Evolutionary conservation across 352 stramenopile species (phyloP), one percentile per base, ranked within the genome.

Genomic region (Peronospora farinosa): DNA sequence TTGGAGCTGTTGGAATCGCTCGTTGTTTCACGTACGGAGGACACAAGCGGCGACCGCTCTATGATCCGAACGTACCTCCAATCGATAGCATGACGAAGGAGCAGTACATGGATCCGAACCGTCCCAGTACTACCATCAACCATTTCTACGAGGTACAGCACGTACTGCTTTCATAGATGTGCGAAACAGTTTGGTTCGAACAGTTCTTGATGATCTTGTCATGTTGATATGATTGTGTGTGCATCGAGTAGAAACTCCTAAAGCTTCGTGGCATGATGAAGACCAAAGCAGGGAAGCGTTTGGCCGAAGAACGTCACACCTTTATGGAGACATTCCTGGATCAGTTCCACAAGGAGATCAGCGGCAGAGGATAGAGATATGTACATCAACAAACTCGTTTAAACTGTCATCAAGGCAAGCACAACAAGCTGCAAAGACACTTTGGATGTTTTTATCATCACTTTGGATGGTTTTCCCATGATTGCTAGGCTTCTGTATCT

Each of bases 11-110:
- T 12, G 87, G 87, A 51, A 94, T 96, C 40, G 87, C 87, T 12
- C 84, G 87, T 17, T 96, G 86, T 63, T 95, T 96, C n/a, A 95
- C 87, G 17, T 96, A 86, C 47, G 84, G 85, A 53, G 81, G 87
- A 33, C 63, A 88, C 70, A 92, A 90, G 54, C 78, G 86, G 52
- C 79, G 84, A 7, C 47, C 74, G 21, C 52, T 96, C 44, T 95
- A 95, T 62, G 78, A 95, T 43, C 68, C 69, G 1, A 60, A 77
- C 12, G 54, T 88, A 3, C 67, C 67, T 0, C 72, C 80, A n/a
- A 2, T 61, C 9, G 56, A 72, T 8, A 63, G 70, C 23, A 69
- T 95, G 57, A 88, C 71, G 42, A 84, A 90, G 48, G 81, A 80
- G 39, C 54, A 80, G 52, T 92, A 95, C 69, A 94, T 90, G 75